Evolutionary conservation across 2,329 filamentous ascomycete species (phyloP).

Genomic region (Penicillium italicum): DNA sequence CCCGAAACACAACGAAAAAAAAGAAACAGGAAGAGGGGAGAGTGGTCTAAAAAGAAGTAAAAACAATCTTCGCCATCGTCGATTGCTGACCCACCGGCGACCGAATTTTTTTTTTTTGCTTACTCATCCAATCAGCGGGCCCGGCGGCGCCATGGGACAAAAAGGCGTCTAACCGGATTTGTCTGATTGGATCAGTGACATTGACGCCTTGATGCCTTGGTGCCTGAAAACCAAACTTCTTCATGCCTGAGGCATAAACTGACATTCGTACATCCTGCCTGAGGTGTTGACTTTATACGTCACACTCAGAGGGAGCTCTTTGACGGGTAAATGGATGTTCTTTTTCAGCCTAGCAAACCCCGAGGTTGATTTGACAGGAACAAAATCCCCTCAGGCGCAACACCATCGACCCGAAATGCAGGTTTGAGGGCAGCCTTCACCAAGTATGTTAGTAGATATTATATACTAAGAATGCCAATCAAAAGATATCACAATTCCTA

Average conservation of each 20-base stretch:
- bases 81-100: conserved; percentile 6
- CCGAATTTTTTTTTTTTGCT: conserved; percentile 10
- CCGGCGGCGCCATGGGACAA: background rate
- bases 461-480: background rate
- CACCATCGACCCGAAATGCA: background rate
- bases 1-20: conserved; percentile 5
- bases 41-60: conserved; percentile 5
- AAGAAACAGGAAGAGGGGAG: conserved; percentile 12
- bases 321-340: conserved; percentile 3
- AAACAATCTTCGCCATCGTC: conserved; percentile 3
- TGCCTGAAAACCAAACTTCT: background rate
- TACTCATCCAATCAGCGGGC: conserved; percentile 10
- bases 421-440: background rate
- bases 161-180: background rate
- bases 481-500: background rate
- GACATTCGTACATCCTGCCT: background rate
- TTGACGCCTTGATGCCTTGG: background rate
- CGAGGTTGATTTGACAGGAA: background rate
- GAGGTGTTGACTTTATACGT: background rate
- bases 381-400: background rate
- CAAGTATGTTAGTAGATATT: background rate
- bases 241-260: background rate
- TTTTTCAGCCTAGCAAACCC: background rate
- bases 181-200: conserved; percentile 1
- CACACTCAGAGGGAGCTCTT: no score